Conservation (phyloP, 78 protist genomes). For the Monosiga brevicollis region DNA sequence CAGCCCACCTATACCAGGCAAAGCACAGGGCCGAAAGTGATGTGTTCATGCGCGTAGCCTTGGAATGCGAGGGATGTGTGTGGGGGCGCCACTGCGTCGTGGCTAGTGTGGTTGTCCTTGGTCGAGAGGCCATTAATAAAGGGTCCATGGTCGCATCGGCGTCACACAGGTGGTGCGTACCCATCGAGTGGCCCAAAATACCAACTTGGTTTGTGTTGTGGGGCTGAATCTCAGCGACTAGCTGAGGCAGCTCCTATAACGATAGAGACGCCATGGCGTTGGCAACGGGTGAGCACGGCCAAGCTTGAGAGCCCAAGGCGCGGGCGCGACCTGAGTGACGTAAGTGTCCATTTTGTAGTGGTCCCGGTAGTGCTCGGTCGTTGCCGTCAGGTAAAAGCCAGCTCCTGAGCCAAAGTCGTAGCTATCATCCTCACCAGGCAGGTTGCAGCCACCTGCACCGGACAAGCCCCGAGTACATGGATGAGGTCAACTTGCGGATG, state of each 20-base stretch:
- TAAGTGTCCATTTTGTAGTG: constrained; percentile 67
- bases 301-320: not conserved
- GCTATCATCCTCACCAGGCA: not conserved
- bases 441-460: constrained; percentile 4
- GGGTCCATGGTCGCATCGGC: too few species aligned
- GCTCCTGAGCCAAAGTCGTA: constrained; percentile 61
- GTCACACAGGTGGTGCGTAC: too few species aligned
- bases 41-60: not conserved
- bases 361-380: constrained; percentile 43
- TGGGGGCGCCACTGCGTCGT: not conserved
- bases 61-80: not conserved
- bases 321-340: not conserved
- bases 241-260: not conserved
- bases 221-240: not conserved
- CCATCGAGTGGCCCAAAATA: too few species aligned
- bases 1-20: too few species aligned
- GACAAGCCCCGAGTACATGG: too few species aligned
- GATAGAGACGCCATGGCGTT: not conserved
- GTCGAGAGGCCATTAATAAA: not conserved
- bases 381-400: constrained; percentile 83
- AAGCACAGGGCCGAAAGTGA: too few species aligned
- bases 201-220: not conserved
- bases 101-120: not conserved
- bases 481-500: too few species aligned
- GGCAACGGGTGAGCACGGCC: not conserved